Conservation (phyloP, 768 basidiomycete genomes). For the Zangia roseola region DNA sequence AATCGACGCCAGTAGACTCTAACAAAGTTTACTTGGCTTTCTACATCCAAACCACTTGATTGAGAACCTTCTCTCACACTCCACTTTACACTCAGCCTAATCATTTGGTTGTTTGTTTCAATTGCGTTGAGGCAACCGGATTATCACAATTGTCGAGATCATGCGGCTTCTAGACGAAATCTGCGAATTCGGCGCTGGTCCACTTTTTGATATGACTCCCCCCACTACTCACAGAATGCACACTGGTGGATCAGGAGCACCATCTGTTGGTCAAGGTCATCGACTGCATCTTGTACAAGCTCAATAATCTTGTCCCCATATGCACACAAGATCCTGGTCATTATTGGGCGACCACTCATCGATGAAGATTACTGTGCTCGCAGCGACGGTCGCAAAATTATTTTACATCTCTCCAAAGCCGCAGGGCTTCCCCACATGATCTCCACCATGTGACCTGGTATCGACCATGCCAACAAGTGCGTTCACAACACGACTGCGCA, state of each 20-base stretch:
- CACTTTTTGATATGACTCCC: slow-evolving; percentile 98
- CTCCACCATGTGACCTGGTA: slow-evolving; percentile 99
- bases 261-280: slow-evolving; percentile 99
- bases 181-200: slow-evolving; percentile 96
- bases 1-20: too few species aligned
- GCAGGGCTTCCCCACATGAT: slow-evolving; percentile 99
- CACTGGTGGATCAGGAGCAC: slow-evolving; percentile 96
- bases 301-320: slow-evolving; percentile 99
- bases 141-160: slow-evolving; percentile 94
- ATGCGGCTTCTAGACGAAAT: slow-evolving; percentile 98
- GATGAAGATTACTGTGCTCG: slow-evolving; percentile 97
- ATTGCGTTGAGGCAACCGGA: slow-evolving; percentile 89
- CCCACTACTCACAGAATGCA: slow-evolving; percentile 95
- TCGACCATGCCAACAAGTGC: slow-evolving; percentile 98
- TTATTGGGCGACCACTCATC: slow-evolving; percentile 97
- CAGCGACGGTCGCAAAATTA: slow-evolving; percentile 98
- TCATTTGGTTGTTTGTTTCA: too few species aligned
- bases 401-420: slow-evolving; percentile 97
- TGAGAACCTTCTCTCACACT: too few species aligned
- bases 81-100: too few species aligned
- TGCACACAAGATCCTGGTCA: slow-evolving; percentile 98
- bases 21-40: too few species aligned
- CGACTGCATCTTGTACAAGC: slow-evolving; percentile 96
- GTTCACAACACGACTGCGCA: slow-evolving; percentile 98
- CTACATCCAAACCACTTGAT: too few species aligned